Evolutionary conservation across 768 basidiomycete genomes (phyloP), one percentile per base, ranked within the genome.

Genomic region (Psilocybe sp.): DNA sequence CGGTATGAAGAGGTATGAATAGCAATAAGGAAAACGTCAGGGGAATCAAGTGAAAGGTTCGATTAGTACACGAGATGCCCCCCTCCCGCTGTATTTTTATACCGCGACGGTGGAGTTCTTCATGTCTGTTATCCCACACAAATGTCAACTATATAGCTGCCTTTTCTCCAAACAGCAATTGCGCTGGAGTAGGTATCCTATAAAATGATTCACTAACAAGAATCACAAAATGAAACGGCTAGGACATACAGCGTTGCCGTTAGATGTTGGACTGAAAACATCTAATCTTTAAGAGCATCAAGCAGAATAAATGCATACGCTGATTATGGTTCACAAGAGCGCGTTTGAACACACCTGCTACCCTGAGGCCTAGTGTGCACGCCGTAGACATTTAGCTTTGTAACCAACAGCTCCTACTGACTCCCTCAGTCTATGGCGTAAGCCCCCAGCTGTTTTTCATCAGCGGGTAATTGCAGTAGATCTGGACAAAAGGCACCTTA

Each of bases 81-180:
- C n/a, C n/a, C n/a, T n/a, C n/a, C n/a, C n/a, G n/a, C n/a, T n/a
- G n/a, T n/a, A n/a, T n/a, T n/a, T n/a, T n/a, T n/a, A n/a, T n/a
- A n/a, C n/a, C n/a, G n/a, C n/a, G n/a, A n/a, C n/a, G n/a, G n/a
- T n/a, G n/a, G n/a, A n/a, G n/a, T n/a, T n/a, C 23, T 4, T 28
- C 23, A 7, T 4, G 23, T 28, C 7, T 28, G 7, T 28, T 28
- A 28, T 28, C 3, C 23, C 23, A 3, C 23, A 28, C 23, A 7
- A 28, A 45, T 19, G 20, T 14, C 32, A 3, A 47, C 18, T 82
- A 69, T 11, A 69, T 33, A 0, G 79, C 79, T 0, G 79, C 81
- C 62, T 81, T 82, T 63, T 83, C 81, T 1, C 78, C 80, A 9
- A n/a, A 82, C 62, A 0, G 63, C 63, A 28, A 72, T 49, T 5